Evolutionary conservation across 768 basidiomycete species (phyloP).

Genomic region (Termitomyces eurrhizus): DNA sequence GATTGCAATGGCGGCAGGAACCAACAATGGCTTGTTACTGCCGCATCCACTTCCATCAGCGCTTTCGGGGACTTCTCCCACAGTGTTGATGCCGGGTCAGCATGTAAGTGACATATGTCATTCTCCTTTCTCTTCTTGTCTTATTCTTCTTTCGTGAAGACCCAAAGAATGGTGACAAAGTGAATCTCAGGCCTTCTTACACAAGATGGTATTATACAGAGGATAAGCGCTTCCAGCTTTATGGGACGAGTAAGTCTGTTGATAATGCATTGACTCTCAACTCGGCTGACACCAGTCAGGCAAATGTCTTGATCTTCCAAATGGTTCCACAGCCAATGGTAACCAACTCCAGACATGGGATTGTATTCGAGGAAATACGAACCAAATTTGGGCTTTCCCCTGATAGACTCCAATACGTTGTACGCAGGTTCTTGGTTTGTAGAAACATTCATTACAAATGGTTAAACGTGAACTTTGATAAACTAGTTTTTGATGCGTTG

Average conservation of each 20-base stretch:
- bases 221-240: slow-evolving; percentile 23
- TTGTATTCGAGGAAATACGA: slow-evolving; percentile 20
- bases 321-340: slow-evolving; percentile 22
- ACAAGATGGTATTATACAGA: slow-evolving; percentile 26
- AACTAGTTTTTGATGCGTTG: background rate
- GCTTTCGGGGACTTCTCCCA: slow-evolving; percentile 21
- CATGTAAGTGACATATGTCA: slow-evolving; percentile 11
- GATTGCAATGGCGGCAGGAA: slow-evolving; percentile 30
- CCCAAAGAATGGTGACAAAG: slow-evolving; percentile 25
- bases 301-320: slow-evolving; percentile 24
- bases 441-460: background rate
- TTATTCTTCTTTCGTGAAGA: slow-evolving; percentile 4
- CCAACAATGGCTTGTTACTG: slow-evolving; percentile 29
- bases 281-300: slow-evolving; percentile 9
- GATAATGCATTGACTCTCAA: background rate
- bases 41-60: slow-evolving; percentile 23
- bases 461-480: background rate
- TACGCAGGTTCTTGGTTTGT: background rate
- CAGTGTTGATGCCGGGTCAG: slow-evolving; percentile 33
- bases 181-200: slow-evolving; percentile 27
- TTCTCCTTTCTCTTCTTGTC: background rate
- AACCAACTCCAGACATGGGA: slow-evolving; percentile 26
- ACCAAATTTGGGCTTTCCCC: slow-evolving; percentile 24
- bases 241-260: slow-evolving; percentile 15
- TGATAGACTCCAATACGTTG: background rate